Base-by-base conservation (phyloP, 495 filamentous ascomycete genomes). In the Daldinia loculata region DNA sequence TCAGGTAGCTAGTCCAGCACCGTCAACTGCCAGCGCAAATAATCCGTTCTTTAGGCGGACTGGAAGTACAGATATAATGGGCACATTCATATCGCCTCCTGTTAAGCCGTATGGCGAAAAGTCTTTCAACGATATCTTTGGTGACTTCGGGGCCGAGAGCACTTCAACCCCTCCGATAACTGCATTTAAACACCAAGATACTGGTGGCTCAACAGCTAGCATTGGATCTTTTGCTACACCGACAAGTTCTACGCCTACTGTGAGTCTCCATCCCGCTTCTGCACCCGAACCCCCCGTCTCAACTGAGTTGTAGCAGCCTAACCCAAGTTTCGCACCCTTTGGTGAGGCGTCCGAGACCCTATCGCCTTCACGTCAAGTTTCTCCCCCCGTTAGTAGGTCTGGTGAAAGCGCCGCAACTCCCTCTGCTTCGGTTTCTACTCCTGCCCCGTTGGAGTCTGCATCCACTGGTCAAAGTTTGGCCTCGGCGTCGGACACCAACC, bases 1-100 rank as follows among this genome's bases (percentile, higher is more conserved):
- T 36, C 82, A 82, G 59, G 76, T 83, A 12, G 70, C 77, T 27
- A 96, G 92, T 73, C 92, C 92, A 26, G 87, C 91, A 52, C 84
- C 88, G 39, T 93, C 93, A 17, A 90, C 88, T 26, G 80, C 89
- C 24, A 95, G 92, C 74, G 90, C 89, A 71, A 92, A 90, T 79
- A 97, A 97, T 72, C 94, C 94, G 4, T 97, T 97, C 83, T 96
- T 96, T 81, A 86, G 92, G 64, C 89, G 90, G 48, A 89, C 90
- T 7, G 90, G 87, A 29, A 91, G 88, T 63, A 83, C 84, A 24
- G 85, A 89, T 51, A 92, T 93, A 43, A 88, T 86, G 71, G 82
- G 89, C 19, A 79, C 84, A n/a, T 76, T 84, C 78, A 62, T 75
- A 61, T 78, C 80, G 67, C 57, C 80, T 71, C 70, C 85, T 72